A percentile compares a stretch with the other conserved stretches of the same genome.
These are phyloP conservation scores for Flaveria robusta DNA, from an alignment of 129 eudicot genomes.

Conservation along the genomic window DNA sequence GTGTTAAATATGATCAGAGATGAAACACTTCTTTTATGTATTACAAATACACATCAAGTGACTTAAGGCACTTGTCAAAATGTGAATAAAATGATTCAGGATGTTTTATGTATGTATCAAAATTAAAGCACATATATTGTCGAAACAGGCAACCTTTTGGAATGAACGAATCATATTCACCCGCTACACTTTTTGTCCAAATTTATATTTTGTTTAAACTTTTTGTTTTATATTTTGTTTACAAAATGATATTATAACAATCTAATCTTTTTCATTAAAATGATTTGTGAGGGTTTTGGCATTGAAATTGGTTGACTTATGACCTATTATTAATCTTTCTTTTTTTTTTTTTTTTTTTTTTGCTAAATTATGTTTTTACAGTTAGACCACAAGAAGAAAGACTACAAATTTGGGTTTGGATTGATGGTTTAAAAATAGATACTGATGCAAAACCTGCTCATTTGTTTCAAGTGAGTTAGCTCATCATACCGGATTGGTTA, in stretches of 20 bases:
- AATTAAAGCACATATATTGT: neutral
- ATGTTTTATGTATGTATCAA: neutral
- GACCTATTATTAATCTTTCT: neutral
- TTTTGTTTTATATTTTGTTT: neutral
- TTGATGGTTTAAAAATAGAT: slow-evolving; percentile 73
- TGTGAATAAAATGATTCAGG: neutral
- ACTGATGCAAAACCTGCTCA: slow-evolving; percentile 19
- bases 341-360: neutral
- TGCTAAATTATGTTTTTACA: slow-evolving; percentile 37
- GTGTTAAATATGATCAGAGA: neutral
- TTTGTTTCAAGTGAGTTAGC: slow-evolving; percentile 28
- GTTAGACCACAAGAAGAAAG: slow-evolving; percentile 83
- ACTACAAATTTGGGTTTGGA: slow-evolving; percentile 90
- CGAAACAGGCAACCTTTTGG: no score
- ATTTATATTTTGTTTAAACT: neutral
- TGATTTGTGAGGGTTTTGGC: neutral
- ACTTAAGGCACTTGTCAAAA: neutral
- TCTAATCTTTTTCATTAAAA: neutral
- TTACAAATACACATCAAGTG: neutral
- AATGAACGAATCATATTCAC: neutral
- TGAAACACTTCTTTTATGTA: neutral
- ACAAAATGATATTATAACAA: neutral
- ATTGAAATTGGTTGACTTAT: neutral
- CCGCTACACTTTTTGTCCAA: neutral
- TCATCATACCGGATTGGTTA: slow-evolving; percentile 9